Percentiles rank a stretch among this genome's conserved stretches.
Conservation (phyloP, 352 stramenopile species). For the Globisporangium uncinulatum region DNA sequence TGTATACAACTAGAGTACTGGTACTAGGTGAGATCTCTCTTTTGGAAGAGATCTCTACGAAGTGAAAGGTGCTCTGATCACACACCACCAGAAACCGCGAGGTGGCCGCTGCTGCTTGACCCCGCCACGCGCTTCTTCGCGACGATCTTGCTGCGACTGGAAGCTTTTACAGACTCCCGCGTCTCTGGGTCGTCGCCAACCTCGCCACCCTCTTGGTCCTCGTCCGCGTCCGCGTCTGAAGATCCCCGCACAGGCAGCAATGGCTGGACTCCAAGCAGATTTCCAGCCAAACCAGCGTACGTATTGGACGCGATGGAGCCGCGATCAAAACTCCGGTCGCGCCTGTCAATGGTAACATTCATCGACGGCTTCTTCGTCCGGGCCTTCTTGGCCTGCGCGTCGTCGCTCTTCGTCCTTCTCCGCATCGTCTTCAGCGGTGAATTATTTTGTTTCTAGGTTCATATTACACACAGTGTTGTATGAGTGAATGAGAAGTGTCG, state of each 20-base stretch:
- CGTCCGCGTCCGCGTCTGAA: conserved; percentile 20
- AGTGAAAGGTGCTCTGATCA: no score
- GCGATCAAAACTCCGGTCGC: conserved; percentile 32
- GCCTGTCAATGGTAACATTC: conserved; percentile 9
- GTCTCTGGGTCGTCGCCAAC: conserved; percentile 39
- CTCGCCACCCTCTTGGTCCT: conserved; percentile 29
- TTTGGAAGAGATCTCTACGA: no score
- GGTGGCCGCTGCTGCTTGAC: neutral
- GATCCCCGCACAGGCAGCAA: neutral
- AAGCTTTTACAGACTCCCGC: conserved; percentile 59
- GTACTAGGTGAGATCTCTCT: no score
- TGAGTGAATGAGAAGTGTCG: neutral
- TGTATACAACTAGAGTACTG: no score
- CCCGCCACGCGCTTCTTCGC: conserved; percentile 35
- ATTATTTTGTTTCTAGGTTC: neutral
- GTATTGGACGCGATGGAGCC: conserved; percentile 15
- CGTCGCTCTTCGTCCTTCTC: conserved; percentile 2
- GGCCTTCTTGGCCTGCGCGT: neutral
- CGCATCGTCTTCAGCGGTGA: neutral
- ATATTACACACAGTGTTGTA: neutral
- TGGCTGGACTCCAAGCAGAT: neutral
- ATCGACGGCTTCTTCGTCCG: conserved; percentile 2
- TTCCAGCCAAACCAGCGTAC: conserved; percentile 1
- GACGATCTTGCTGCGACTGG: conserved; percentile 48
- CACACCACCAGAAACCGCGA: neutral